A percentile compares a stretch with the other conserved stretches of the same genome.
These are phyloP conservation scores for Ziziphus jujuba DNA, from an alignment of 306 rosid genomes.

Conservation along the genomic window DNA sequence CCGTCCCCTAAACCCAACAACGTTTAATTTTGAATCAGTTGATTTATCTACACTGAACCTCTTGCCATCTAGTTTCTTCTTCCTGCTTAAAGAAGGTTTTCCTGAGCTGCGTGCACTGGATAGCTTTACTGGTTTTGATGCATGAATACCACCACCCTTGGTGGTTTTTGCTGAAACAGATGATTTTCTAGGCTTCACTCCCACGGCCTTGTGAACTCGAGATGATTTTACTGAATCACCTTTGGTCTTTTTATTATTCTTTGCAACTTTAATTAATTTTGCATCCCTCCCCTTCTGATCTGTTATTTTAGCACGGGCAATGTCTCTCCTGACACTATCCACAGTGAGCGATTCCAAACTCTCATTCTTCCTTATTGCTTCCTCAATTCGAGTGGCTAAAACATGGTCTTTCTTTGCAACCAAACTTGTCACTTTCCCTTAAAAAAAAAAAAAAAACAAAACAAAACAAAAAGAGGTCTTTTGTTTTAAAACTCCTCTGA, in stretches of 20 bases:
- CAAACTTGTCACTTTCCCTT: slow-evolving; percentile 98
- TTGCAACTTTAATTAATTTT: slow-evolving; percentile 41
- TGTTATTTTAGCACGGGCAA: slow-evolving; percentile 55
- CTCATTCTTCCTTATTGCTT: slow-evolving; percentile 87
- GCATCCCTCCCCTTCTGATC: slow-evolving; percentile 52
- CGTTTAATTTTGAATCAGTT: slow-evolving; percentile 56
- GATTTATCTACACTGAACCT: slow-evolving; percentile 42
- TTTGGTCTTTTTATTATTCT: slow-evolving; percentile 33
- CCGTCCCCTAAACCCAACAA: slow-evolving; percentile 88
- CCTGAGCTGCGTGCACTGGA: slow-evolving; percentile 32
- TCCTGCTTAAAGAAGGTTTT: slow-evolving; percentile 44
- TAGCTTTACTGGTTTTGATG: slow-evolving; percentile 21
- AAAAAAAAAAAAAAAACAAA: slow-evolving; percentile 10
- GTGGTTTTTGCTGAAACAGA: slow-evolving; percentile 28
- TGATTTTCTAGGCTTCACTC: slow-evolving; percentile 27
- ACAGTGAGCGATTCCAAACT: slow-evolving; percentile 79
- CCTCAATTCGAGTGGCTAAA: slow-evolving; percentile 78
- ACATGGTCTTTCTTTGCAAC: slow-evolving; percentile 59
- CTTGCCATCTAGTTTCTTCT: slow-evolving; percentile 44
- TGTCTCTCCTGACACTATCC: slow-evolving; percentile 64
- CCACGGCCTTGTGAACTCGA: slow-evolving; percentile 19
- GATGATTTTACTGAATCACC: slow-evolving; percentile 20
- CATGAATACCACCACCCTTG: slow-evolving; percentile 35
- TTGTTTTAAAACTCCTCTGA: background rate
- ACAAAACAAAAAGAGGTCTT: no score